phyloP scores from a whole-genome alignment of 2,329 filamentous ascomycete genomes.

The Cercospora canescens region DNA sequence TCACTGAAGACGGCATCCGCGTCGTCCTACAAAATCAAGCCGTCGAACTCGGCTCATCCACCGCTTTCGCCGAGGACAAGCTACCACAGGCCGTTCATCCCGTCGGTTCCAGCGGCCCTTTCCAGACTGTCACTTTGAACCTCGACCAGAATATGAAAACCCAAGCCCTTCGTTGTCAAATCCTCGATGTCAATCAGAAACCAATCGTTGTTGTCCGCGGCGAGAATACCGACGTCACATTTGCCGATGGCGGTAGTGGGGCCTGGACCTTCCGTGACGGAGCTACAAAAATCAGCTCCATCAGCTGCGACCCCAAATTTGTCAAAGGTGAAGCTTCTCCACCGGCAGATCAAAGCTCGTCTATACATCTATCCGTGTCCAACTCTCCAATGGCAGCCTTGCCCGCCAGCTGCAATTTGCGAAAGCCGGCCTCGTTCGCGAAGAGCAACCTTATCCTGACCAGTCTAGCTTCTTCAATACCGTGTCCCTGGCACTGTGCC shows the following conservation, averaged over 20 bases:
- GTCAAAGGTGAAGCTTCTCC: constrained; percentile 2
- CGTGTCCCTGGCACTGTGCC: constrained; percentile 10
- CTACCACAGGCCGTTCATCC: constrained; percentile 7
- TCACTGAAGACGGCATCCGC: constrained; percentile 10
- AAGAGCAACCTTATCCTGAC: constrained; percentile 8
- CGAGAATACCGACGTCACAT: constrained; percentile 14
- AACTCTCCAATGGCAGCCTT: constrained; percentile 17
- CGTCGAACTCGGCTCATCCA: constrained; percentile 9
- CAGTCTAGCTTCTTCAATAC: constrained; percentile 12
- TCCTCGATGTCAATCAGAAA: constrained; percentile 10
- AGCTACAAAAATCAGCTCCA: constrained; percentile 1
- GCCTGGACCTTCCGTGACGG: constrained; percentile 18
- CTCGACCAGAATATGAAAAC: constrained; percentile 14
- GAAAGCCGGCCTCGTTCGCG: constrained; percentile 9
- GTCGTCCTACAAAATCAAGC: constrained; percentile 11
- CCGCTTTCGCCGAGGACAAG: constrained; percentile 13
- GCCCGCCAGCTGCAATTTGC: constrained; percentile 13
- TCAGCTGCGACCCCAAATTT: constrained; percentile 19
- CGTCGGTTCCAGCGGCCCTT: constrained; percentile 14
- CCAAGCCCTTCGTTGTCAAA: constrained; percentile 19
- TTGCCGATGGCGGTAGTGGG: constrained; percentile 16
- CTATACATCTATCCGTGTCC: constrained; percentile 14
- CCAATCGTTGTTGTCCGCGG: constrained; percentile 17
- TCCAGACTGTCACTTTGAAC: constrained; percentile 12
- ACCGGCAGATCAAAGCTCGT: not conserved